Evolutionary conservation across 2,329 filamentous ascomycete genomes (phyloP), one percentile per base, ranked within the genome.

Genomic region (Hysterium pulicare): DNA sequence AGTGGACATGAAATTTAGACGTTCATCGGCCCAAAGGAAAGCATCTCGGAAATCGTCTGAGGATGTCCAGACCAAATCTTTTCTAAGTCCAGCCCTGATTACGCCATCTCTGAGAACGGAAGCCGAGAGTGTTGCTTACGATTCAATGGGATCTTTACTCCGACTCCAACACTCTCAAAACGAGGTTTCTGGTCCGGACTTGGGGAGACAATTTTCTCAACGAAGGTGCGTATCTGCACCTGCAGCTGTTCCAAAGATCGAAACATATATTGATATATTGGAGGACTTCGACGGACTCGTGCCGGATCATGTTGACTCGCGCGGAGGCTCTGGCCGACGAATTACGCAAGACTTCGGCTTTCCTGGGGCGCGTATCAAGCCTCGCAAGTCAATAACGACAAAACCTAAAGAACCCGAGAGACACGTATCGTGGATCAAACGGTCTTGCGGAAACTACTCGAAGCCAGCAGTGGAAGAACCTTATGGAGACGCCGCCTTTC

Each of bases 341-440:
- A 50, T 50, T 19, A 62, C 58, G 6, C 48, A 55, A 33, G 59
- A 66, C 34, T 65, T 66, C 37, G 59, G 61, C 19, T 66, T 53
- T 33, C 61, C 58, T 24, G 59, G 61, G 31, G 61, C 61, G 39
- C 52, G 51, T 16, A 57, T 61, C 40, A 62, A 56, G 26, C 48
- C 49, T 26, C 33, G 41, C 26, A 9, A 17, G n/a, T 9, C 36
- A 2, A n/a, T 38, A 5, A 5, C 8, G n/a, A 17, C 21, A 30
- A 46, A 24, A 47, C 51, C 7, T 47, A 41, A 30, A 37, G 40
- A 28, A 5, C 10, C 22, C 28, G 20, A n/a, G n/a, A n/a, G 13
- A 15, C 57, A 17, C 42, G 45, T 3, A 50, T 47, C n/a, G 17
- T 63, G 57, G 57, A 41, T 40, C 22, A 62, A 58, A 41, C 54